Conservation (phyloP, 805 yeast species). For the Saccharomyces paradoxus region DNA sequence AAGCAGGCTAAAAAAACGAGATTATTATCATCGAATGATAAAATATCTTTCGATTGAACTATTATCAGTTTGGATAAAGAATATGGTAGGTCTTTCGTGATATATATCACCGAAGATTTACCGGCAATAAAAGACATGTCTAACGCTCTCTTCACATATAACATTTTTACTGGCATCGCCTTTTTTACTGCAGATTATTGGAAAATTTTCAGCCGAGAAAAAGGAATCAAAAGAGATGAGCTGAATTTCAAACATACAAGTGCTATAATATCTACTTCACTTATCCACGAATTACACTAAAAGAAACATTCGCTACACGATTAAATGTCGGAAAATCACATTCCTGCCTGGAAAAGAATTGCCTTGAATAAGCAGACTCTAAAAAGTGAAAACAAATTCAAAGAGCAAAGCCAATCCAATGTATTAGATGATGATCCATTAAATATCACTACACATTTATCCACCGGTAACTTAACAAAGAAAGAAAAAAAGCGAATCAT, state of each 20-base stretch:
- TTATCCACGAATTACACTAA: background rate
- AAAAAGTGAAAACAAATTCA: slow-evolving; percentile 4
- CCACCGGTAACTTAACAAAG: slow-evolving; percentile 27
- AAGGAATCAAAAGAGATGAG: background rate
- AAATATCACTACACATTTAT: slow-evolving; percentile 31
- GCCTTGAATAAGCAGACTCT: slow-evolving; percentile 12
- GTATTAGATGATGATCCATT: slow-evolving; percentile 24
- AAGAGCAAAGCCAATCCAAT: slow-evolving; percentile 3
- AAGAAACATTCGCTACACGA: background rate
- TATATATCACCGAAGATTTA: too few species aligned
- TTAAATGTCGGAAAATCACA: slow-evolving; percentile 15
- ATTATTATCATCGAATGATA: too few species aligned
- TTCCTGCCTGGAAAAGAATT: slow-evolving; percentile 33
- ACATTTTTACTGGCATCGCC: background rate
- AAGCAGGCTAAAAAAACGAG: too few species aligned
- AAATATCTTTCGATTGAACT: too few species aligned
- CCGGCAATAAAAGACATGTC: too few species aligned
- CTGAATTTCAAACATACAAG: background rate
- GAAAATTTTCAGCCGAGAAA: background rate
- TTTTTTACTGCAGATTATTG: background rate
- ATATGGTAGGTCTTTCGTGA: too few species aligned
- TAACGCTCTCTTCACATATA: background rate
- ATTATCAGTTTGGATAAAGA: too few species aligned
- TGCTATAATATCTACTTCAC: background rate
- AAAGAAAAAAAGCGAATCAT: slow-evolving; percentile 27